phyloP scores from a whole-genome alignment of 352 stramenopile species.

The Plasmopara viticola region DNA sequence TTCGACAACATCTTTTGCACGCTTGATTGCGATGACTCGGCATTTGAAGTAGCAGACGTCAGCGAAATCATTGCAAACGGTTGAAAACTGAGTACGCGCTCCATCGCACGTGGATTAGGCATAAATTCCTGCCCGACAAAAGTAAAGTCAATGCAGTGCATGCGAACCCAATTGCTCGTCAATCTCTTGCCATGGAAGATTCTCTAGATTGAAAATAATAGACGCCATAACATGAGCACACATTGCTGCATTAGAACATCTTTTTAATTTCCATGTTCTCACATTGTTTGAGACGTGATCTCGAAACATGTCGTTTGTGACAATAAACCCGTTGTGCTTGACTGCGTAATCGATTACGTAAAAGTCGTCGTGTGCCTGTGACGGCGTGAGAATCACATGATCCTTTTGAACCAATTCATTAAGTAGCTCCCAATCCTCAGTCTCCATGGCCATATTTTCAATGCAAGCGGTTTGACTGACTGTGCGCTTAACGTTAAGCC shows the following conservation, averaged over 20 bases:
- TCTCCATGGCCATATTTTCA: conserved; percentile 42
- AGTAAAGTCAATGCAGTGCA: conserved; percentile 82
- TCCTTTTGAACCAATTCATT: conserved; percentile 52
- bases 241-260: neutral
- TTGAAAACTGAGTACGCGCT: conserved; percentile 46
- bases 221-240: neutral
- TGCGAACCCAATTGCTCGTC: conserved; percentile 52
- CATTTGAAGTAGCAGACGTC: conserved; percentile 2
- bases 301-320: conserved; percentile 91
- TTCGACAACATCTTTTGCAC: conserved; percentile 13
- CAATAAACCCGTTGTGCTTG: conserved; percentile 83
- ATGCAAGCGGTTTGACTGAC: conserved; percentile 11
- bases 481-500: conserved; percentile 58
- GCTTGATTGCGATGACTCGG: conserved; percentile 5
- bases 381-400: conserved; percentile 69
- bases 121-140: conserved; percentile 88
- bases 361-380: conserved; percentile 84
- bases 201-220: conserved; percentile 23
- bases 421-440: conserved; percentile 44
- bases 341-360: conserved; percentile 90
- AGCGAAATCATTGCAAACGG: conserved; percentile 4
- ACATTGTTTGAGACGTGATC: conserved; percentile 79
- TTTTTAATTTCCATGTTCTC: neutral
- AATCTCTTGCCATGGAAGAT: conserved; percentile 60
- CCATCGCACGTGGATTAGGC: conserved; percentile 82